Base-by-base conservation (phyloP, 2,329 filamentous ascomycete genomes). In the Aspergillus oerlinghausenensis region DNA sequence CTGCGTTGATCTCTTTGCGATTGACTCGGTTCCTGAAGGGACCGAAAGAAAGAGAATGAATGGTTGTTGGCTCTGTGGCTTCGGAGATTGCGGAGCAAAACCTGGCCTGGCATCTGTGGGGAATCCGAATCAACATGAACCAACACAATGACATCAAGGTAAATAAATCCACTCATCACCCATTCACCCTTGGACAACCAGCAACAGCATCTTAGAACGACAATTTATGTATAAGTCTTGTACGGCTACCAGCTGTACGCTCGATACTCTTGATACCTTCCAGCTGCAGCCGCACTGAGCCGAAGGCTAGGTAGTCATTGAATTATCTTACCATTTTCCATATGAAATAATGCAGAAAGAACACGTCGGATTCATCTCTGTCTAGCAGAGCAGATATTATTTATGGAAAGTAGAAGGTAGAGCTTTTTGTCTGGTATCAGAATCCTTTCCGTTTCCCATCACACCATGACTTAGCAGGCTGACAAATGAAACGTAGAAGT, bases 61-160 rank as follows among this genome's bases (percentile, higher is more conserved):
- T 45, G 49, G 29, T 51, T 17, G 54, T 28, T 49, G 53, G 51
- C 52, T 38, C 50, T 49, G 26, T 50, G 52, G 19, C 9, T 23
- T 45, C 19, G 42, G 42, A 45, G 54, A 60, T 52, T 57, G 56
- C 52, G 56, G 58, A 45, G 42, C 42, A 45, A 14, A 45, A 4
- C 28, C 28, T 11, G 28, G 19, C 21, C 42, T 14, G 19, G 8
- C n/a, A 19, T 23, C 19, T 23, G 42, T 5, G 43, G 43, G 21
- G 11, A 47, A 25, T 25, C 11, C 19, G 9, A 5, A 25, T 6
- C 3, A 47, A 47, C 19, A 35, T 14, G 32, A 14, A 35, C 11
- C 32, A 35, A 4, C 32, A 32, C 29, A 35, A 14, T 35, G 32
- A 35, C 32, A 43, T 43, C 42, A 45, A n/a, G n/a, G n/a, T n/a